Base-by-base conservation (phyloP, 2,329 filamentous ascomycete species). In the Aspergillus clavatus region DNA sequence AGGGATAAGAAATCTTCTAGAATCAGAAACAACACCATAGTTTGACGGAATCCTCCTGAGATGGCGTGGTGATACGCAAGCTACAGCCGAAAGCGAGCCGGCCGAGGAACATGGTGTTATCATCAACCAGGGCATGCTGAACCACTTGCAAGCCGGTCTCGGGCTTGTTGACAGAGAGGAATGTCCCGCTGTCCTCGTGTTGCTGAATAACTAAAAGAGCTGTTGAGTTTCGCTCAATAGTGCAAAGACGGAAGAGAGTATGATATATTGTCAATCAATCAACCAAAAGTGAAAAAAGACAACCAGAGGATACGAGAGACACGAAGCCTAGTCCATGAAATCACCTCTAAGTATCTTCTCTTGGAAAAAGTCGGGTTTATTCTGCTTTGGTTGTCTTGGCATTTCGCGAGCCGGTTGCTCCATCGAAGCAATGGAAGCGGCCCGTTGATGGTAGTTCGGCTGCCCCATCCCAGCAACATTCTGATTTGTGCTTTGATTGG, bases 301-400 rank as follows among this genome's bases (percentile, higher is more conserved):
- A 38, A 23, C 41, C 18, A 29, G 18, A 16, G 24, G 24, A 38
- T 28, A 40, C 19, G 33, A 43, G 23, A 31, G 28, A 40, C n/a
- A 31, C 6, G 38, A 16, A 45, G 40, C 29, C 56, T 76, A 95
- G 63, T 96, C 90, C 89, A 97, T 96, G 61, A 98, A 97, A 63
- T 98, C 93, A 37, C 91, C 93, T 73, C 95, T 93, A 56, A 98
- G 78, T 60, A 98, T 97, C 56, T 94, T 83, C 77, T 98, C 93
- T 70, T 96, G 90, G 73, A 96, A 93, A 52, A 86, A 86, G 72
- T 98, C 93, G 23, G 91, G 90, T 75, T 91, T 94, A 33, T 76
- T 75, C 54, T 77, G 70, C 45, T 72, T 71, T 4, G 71, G 72
- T 52, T 75, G 69, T 46, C 69, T 69, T 14, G 69, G 65, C 26